These are phyloP conservation scores for Cicer yamashitae DNA, from an alignment of 306 rosid species.

Conservation along the genomic window DNA sequence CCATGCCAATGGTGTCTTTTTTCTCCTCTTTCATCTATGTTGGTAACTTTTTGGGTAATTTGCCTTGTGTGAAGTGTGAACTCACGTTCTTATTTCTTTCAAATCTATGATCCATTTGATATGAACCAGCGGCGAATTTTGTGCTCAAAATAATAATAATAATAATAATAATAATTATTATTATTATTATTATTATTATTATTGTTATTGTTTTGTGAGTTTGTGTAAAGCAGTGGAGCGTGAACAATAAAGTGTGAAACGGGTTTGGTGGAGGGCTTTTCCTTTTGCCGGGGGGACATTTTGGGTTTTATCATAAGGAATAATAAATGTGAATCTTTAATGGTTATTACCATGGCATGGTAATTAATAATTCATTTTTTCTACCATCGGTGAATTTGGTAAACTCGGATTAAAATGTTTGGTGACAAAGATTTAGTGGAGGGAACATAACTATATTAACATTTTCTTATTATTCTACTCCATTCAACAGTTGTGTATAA, in stretches of 20 bases:
- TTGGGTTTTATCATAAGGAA: conserved; percentile 7
- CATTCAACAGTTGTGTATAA: too few species aligned
- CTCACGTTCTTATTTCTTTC: background rate
- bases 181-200: background rate
- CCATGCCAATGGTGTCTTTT: conserved; percentile 38
- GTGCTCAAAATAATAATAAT: background rate
- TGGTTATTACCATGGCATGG: background rate
- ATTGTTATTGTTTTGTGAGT: background rate
- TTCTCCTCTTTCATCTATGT: conserved; percentile 28
- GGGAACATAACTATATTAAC: background rate
- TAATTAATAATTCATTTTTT: background rate
- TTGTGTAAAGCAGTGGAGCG: conserved; percentile 28
- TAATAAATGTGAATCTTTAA: conserved; percentile 41
- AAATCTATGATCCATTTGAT: conserved; percentile 1
- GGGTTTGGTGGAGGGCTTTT: conserved; percentile 64
- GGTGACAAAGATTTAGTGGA: background rate
- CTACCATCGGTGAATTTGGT: too few species aligned
- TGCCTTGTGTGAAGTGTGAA: conserved; percentile 46
- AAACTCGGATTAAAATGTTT: too few species aligned
- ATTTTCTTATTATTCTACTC: background rate
- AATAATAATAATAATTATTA: too few species aligned
- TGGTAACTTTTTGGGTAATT: conserved; percentile 15
- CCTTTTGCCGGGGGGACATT: conserved; percentile 50
- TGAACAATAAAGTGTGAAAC: conserved; percentile 50
- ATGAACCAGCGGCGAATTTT: background rate